Percentiles rank a stretch among this genome's conserved stretches.
These are phyloP conservation scores for Botryotinia calthae DNA, from an alignment of 2,329 filamentous ascomycete genomes.

Conservation along the genomic window DNA sequence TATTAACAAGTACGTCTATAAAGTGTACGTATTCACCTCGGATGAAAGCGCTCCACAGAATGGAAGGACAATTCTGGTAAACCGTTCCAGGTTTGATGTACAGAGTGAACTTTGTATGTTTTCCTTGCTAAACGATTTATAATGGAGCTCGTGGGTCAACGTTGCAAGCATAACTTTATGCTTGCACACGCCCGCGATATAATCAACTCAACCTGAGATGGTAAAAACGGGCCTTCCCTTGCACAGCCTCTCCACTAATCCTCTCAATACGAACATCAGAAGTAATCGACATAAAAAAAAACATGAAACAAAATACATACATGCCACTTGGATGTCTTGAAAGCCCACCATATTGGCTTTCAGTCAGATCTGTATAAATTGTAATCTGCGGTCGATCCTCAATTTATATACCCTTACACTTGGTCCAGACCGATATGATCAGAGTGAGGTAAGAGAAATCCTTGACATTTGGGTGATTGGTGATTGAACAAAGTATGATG, in stretches of 20 bases:
- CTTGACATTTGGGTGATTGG: background rate
- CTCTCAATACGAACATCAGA: background rate
- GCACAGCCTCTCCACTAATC: background rate
- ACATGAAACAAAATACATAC: background rate
- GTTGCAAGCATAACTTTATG: slow-evolving; percentile 7
- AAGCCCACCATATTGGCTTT: slow-evolving; percentile 1
- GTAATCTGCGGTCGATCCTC: background rate
- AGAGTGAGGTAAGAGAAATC: slow-evolving; percentile 3
- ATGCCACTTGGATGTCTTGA: background rate
- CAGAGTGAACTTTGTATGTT: background rate
- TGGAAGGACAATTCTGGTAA: background rate
- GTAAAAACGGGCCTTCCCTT: background rate
- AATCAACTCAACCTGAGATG: background rate
- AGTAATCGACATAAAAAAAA: background rate
- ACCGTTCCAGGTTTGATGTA: background rate
- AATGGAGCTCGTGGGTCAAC: slow-evolving; percentile 4
- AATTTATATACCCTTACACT: background rate
- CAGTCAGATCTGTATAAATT: background rate
- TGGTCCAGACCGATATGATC: background rate
- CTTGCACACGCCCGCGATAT: background rate
- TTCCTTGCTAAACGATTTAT: background rate
- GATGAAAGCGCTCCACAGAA: background rate
- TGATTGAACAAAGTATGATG: background rate
- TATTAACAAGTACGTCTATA: background rate
- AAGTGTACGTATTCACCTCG: background rate